Percentiles rank a stretch among this genome's conserved stretches.
Evolutionary conservation across 768 basidiomycete species (phyloP).

Genomic region (Mycena sanguinolenta): DNA sequence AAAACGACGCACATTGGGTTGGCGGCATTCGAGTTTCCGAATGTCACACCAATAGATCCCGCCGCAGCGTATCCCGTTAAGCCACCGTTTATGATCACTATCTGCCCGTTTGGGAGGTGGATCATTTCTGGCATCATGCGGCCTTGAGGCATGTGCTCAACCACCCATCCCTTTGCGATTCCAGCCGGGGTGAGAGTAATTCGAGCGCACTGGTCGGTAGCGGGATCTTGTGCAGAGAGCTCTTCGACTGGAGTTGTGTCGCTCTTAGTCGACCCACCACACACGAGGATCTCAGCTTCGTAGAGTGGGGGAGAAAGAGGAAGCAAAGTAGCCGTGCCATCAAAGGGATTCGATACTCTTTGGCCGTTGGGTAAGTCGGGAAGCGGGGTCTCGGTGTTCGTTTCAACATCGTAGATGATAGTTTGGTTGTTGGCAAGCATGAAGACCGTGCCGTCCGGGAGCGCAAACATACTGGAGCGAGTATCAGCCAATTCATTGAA

Average conservation of each 20-base stretch:
- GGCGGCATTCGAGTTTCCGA: slow-evolving; percentile 61
- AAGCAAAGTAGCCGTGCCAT: slow-evolving; percentile 65
- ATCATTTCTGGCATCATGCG: slow-evolving; percentile 73
- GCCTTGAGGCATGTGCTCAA: slow-evolving; percentile 64
- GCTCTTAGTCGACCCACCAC: slow-evolving; percentile 45
- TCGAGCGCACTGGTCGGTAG: slow-evolving; percentile 52
- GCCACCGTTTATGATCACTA: slow-evolving; percentile 67
- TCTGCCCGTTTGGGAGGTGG: slow-evolving; percentile 64
- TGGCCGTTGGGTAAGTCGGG: slow-evolving; percentile 53
- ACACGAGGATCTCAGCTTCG: slow-evolving; percentile 52
- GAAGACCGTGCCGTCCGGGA: slow-evolving; percentile 63
- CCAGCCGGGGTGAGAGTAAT: slow-evolving; percentile 69
- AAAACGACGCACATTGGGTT: slow-evolving; percentile 53
- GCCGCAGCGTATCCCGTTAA: slow-evolving; percentile 45
- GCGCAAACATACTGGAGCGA: slow-evolving; percentile 57
- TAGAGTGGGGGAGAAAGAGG: slow-evolving; percentile 45
- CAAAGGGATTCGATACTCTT: slow-evolving; percentile 65
- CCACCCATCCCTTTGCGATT: slow-evolving; percentile 54
- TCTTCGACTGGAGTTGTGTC: slow-evolving; percentile 55
- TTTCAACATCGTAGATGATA: slow-evolving; percentile 51
- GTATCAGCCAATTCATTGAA: slow-evolving; percentile 46
- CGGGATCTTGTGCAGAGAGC: slow-evolving; percentile 66
- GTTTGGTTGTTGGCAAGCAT: slow-evolving; percentile 52
- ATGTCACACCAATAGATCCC: slow-evolving; percentile 44
- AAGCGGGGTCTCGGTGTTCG: slow-evolving; percentile 40